These are phyloP conservation scores for Phytophthora aleatoria DNA, from an alignment of 352 stramenopile species.

Conservation along the genomic window DNA sequence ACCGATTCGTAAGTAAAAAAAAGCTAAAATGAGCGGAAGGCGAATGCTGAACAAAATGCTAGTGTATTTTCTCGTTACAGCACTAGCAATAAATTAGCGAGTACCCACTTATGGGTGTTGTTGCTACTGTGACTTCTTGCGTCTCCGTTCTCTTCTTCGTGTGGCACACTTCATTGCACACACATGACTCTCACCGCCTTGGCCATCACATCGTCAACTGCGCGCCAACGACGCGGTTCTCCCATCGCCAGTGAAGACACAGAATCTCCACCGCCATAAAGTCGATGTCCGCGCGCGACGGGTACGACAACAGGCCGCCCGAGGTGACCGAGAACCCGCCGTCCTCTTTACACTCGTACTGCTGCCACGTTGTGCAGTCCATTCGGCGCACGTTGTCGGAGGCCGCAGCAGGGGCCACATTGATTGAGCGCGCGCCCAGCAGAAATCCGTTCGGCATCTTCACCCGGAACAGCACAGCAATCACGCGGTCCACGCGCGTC, in stretches of 20 bases:
- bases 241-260: constrained; percentile 47
- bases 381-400: constrained; percentile 27
- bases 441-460: constrained; percentile 36
- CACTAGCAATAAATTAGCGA: constrained; percentile 35
- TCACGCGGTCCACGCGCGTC: constrained; percentile 37
- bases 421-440: constrained; percentile 37
- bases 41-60: constrained; percentile 21
- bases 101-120: constrained; percentile 29
- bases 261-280: constrained; percentile 44
- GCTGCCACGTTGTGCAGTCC: constrained; percentile 42
- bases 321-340: constrained; percentile 36
- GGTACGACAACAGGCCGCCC: constrained; percentile 33
- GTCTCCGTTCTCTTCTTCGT: constrained; percentile 24
- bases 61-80: constrained; percentile 24
- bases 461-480: constrained; percentile 37
- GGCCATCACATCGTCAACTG: constrained; percentile 26
- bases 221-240: constrained; percentile 27
- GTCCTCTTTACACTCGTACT: constrained; percentile 30
- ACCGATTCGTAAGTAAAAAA: no score
- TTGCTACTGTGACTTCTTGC: constrained; percentile 21
- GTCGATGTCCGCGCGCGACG: constrained; percentile 34
- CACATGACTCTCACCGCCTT: constrained; percentile 14
- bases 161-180: constrained; percentile 33
- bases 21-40: not conserved
- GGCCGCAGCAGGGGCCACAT: not conserved